Conservation (phyloP, 768 basidiomycete genomes). For the Trametes meyenii region DNA sequence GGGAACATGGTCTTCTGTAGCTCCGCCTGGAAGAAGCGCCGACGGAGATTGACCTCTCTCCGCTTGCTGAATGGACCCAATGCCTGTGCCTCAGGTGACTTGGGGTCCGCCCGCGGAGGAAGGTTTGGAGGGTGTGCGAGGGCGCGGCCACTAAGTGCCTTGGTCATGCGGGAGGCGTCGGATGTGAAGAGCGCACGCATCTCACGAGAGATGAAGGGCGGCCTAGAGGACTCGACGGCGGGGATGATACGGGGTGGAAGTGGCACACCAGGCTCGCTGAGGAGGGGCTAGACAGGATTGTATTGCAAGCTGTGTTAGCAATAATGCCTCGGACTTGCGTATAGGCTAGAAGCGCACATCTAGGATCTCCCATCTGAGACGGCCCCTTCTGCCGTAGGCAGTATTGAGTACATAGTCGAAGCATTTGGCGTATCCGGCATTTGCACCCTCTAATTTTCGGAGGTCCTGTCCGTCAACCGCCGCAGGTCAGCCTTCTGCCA, state of each 20-base stretch:
- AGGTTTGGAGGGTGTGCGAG: slow-evolving; percentile 56
- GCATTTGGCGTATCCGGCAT: slow-evolving; percentile 48
- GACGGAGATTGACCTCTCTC: slow-evolving; percentile 71
- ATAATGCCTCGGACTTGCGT: not conserved
- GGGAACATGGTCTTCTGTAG: slow-evolving; percentile 62
- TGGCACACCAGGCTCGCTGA: slow-evolving; percentile 47
- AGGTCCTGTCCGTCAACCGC: slow-evolving; percentile 46
- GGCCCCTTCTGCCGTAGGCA: slow-evolving; percentile 79
- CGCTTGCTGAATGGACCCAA: slow-evolving; percentile 74
- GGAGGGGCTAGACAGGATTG: slow-evolving; percentile 49
- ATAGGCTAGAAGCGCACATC: slow-evolving; percentile 45
- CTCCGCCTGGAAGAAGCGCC: slow-evolving; percentile 63
- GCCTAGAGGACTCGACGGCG: slow-evolving; percentile 54
- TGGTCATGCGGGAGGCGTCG: slow-evolving; percentile 46
- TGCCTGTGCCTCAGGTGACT: slow-evolving; percentile 58
- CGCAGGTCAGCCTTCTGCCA: not conserved
- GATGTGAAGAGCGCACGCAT: slow-evolving; percentile 65
- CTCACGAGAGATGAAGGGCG: slow-evolving; percentile 66
- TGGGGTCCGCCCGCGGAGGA: slow-evolving; percentile 57
- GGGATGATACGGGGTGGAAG: slow-evolving; percentile 53
- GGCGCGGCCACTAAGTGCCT: slow-evolving; percentile 43
- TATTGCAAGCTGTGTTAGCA: slow-evolving; percentile 9
- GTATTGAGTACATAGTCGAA: slow-evolving; percentile 63
- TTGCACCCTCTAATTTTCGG: slow-evolving; percentile 55
- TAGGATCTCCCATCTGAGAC: slow-evolving; percentile 67